Evolutionary conservation across 2,329 filamentous ascomycete genomes (phyloP), one percentile per base, ranked within the genome.

Genomic region (Colletotrichum tamarilloi): DNA sequence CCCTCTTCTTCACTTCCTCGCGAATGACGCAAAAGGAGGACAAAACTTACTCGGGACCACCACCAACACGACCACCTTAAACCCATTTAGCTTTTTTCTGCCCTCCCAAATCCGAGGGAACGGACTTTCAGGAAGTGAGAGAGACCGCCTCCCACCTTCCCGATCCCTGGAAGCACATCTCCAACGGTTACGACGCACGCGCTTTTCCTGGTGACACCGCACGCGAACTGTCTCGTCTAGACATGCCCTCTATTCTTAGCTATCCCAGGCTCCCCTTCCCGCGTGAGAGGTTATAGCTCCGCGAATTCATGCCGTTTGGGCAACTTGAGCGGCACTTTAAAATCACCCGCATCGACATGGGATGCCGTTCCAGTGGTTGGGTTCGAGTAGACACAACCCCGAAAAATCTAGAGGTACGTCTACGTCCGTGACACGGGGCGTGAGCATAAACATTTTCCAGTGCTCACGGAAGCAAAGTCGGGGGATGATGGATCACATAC

Each of bases 231-330:
- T 70, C 70, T 73, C 70, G 70, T 62, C 60, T 62, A 66, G n/a
- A 70, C 67, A 73, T 73, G 55, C 70, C 70, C 56, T 60, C 70
- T 70, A 66, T 65, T 42, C 63, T 73, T 65, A 69, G 70, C 67
- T 57, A 46, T 55, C 12, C 19, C 55, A 46, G 16, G 42, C 53
- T 26, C 2, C 35, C 12, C 35, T 42, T 22, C 8, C 12, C 28
- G 26, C n/a, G 28, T 19, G 46, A 30, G 49, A 38, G 38, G n/a
- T 52, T 57, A 59, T 32, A 26, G 56, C 26, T 56, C 65, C 67
- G 67, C 60, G 67, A 70, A 56, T 62, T 42, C 67, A 73, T 73
- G 70, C 66, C 59, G 16, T 60, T 64, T 30, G 70, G 66, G 42
- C 26, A 60, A 55, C 28, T 19, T 64, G 59, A 55, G 46, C 66